Evolutionary conservation across 768 basidiomycete genomes (phyloP).

Genomic region (Psilocybe tampanensis): DNA sequence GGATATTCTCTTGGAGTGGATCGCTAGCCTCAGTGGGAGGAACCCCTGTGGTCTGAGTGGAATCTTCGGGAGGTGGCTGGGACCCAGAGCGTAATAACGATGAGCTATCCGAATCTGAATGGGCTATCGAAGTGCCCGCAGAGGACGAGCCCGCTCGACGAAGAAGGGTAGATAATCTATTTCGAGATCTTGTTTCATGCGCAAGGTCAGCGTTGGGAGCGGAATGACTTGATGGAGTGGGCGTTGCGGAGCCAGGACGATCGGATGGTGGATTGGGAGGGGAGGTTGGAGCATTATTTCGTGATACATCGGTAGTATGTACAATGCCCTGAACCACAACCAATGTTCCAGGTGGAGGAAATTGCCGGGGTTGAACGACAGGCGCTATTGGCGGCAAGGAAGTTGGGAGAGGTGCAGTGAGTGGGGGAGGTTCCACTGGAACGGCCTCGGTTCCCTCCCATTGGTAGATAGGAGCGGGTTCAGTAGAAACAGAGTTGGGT

Average conservation of each 20-base stretch:
- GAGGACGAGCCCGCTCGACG: constrained; percentile 19
- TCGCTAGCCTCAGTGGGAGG: constrained; percentile 10
- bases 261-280: constrained; percentile 8
- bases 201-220: constrained; percentile 24
- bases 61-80: constrained; percentile 5
- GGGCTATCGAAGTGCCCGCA: constrained; percentile 9
- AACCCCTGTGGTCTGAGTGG: background rate
- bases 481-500: background rate
- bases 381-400: constrained; percentile 12
- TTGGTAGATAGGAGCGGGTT: background rate
- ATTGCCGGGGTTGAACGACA: constrained; percentile 37
- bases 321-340: constrained; percentile 86
- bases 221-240: constrained; percentile 26
- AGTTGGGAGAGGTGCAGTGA: constrained; percentile 9
- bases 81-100: constrained; percentile 6
- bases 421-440: constrained; percentile 3
- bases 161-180: constrained; percentile 28
- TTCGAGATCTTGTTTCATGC: constrained; percentile 26
- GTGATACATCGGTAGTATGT: constrained; percentile 69
- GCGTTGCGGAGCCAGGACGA: background rate
- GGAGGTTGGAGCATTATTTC: constrained; percentile 12
- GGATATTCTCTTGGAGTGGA: constrained; percentile 1
- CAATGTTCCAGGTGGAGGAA: constrained; percentile 76
- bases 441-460: background rate
- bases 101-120: constrained; percentile 16